Percentiles rank a stretch among this genome's conserved stretches.
phyloP scores from a whole-genome alignment of 306 rosid species.

The Acacia crassicarpa region DNA sequence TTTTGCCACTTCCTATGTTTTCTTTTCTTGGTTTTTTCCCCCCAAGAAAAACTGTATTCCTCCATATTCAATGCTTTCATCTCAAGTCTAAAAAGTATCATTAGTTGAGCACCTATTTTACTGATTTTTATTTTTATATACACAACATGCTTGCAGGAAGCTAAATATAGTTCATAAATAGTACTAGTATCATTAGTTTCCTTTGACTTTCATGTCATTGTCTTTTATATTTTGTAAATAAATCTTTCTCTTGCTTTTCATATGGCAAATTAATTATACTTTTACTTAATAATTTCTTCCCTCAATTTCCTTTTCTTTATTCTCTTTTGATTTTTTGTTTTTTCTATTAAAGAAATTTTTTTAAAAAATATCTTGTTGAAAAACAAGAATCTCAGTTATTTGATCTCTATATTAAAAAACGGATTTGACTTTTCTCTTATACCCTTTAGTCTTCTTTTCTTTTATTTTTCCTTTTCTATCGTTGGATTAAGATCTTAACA shows the following conservation, averaged over 20 bases:
- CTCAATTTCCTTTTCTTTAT: background rate
- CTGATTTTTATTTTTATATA: background rate
- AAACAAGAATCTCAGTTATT: too few species aligned
- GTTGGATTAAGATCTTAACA: too few species aligned
- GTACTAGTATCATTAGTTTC: background rate
- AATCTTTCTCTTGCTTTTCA: background rate
- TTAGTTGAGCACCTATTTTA: background rate
- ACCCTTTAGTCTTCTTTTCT: too few species aligned
- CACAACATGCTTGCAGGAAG: background rate
- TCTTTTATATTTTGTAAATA: background rate
- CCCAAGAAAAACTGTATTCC: background rate
- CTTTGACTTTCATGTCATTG: background rate
- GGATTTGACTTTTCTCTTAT: too few species aligned
- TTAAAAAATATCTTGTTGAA: too few species aligned
- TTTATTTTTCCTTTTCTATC: too few species aligned
- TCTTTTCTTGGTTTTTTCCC: background rate
- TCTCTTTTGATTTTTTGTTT: too few species aligned
- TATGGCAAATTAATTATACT: background rate
- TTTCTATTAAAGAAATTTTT: too few species aligned
- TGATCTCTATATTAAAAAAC: too few species aligned
- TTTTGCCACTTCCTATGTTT: background rate
- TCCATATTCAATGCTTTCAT: constrained; percentile 10
- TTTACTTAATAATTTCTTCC: background rate
- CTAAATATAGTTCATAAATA: background rate
- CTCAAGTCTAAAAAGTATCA: background rate